Evolutionary conservation across 2,329 filamentous ascomycete species (phyloP), one percentile per base, ranked within the genome.

Genomic region (Penicillium griseofulvum): DNA sequence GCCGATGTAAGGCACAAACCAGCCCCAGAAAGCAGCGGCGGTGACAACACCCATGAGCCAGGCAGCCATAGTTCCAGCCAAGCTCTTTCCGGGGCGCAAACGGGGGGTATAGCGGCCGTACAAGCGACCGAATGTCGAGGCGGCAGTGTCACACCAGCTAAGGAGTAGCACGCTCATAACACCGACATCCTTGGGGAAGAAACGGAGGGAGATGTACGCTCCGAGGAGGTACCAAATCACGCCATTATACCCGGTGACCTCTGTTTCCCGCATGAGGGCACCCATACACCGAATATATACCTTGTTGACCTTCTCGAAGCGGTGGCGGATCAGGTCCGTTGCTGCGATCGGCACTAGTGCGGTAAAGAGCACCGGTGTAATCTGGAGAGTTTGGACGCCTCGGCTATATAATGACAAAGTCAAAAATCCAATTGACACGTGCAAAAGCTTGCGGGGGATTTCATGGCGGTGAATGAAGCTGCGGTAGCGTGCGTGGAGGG

Each of bases 111-210:
- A 92, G 59, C 88, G 84, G 39, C 94, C 94, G 76, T 90, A 97
- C 14, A 93, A 79, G 52, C 94, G 85, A 50, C 94, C 94, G 69
- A 99, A 92, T 0, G 94, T 99, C 70, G 89, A 94, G 48, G 94
- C 94, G 34, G 94, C 94, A 1, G 94, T 97, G 73, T 99, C 94
- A 75, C 94, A 99, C 94, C 94, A 99, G 69, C 90, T 95, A 24
- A 99, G 84, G 38, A 99, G 83, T 66, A 99, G 80, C 41, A 97
- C 88, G 58, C 89, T 87, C 80, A 97, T 88, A 46, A 96, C 88
- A 8, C 88, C 91, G 24, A 99, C 83, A 67, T 99, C 94, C 77
- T 97, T 99, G 60, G 92, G 91, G 72, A 95, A 91, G 72, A 90
- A 91, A 63, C 85, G 85, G 62, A 97, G 83, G 16, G 93, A 91